These are phyloP conservation scores for Colletotrichum sidae DNA, from an alignment of 2,329 filamentous ascomycete species.

Conservation along the genomic window DNA sequence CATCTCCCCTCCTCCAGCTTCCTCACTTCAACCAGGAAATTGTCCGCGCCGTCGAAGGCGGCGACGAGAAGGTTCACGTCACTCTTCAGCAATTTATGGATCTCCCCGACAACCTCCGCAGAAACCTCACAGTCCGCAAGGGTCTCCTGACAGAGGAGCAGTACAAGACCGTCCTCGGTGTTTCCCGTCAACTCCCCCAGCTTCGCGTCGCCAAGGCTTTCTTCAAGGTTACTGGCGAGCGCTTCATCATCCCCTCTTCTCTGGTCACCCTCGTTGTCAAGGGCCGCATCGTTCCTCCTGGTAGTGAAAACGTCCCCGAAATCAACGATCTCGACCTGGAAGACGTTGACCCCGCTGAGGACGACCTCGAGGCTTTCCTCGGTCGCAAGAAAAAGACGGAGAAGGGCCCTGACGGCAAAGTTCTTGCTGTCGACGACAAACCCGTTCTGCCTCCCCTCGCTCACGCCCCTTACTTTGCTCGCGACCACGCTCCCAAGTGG, in stretches of 20 bases:
- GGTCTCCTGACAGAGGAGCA: conserved; percentile 79
- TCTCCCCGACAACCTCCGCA: conserved; percentile 79
- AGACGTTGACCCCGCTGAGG: conserved; percentile 92
- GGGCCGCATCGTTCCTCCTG: conserved; percentile 91
- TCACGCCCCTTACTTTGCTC: conserved; percentile 89
- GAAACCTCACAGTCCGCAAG: conserved; percentile 76
- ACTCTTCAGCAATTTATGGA: conserved; percentile 91
- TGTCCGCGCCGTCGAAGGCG: conserved; percentile 73
- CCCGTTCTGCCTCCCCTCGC: conserved; percentile 85
- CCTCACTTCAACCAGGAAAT: conserved; percentile 82
- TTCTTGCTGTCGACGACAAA: conserved; percentile 68
- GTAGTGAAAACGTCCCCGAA: conserved; percentile 78
- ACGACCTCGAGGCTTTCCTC: conserved; percentile 86
- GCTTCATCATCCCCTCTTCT: conserved; percentile 89
- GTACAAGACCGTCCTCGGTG: conserved; percentile 79
- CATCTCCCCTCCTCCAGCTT: conserved; percentile 90
- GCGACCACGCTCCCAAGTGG: conserved; percentile 91
- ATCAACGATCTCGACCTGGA: conserved; percentile 85
- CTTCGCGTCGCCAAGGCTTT: conserved; percentile 91
- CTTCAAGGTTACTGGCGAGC: conserved; percentile 98
- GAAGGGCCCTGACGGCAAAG: conserved; percentile 71
- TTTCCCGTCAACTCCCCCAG: conserved; percentile 86
- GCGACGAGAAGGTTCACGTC: conserved; percentile 79
- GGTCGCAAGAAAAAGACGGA: conserved; percentile 76
- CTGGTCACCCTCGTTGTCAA: conserved; percentile 96